Percentiles rank a stretch among this genome's conserved stretches.
Evolutionary conservation across 2,329 filamentous ascomycete genomes (phyloP).

Genomic region (Trichophyton verrucosum): DNA sequence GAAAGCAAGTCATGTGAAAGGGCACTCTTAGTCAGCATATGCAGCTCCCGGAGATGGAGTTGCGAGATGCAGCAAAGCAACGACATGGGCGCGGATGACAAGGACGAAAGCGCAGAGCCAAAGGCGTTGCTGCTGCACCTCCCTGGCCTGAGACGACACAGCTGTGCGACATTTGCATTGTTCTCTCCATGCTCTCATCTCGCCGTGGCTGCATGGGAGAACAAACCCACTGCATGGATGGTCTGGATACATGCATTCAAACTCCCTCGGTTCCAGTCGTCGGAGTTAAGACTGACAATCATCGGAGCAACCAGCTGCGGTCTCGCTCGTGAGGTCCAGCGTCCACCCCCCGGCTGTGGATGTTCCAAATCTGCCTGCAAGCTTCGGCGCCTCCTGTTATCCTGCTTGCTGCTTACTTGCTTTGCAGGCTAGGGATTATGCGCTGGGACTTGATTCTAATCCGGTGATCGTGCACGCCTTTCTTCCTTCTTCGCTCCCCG

Average conservation of each 20-base stretch:
- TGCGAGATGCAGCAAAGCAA: background rate
- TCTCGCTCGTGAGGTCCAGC: background rate
- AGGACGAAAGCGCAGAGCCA: background rate
- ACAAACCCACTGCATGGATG: background rate
- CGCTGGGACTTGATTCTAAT: background rate
- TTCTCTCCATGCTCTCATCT: background rate
- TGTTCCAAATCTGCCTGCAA: background rate
- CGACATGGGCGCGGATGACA: background rate
- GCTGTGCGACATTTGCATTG: background rate
- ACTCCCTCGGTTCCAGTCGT: background rate
- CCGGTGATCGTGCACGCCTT: constrained; percentile 3
- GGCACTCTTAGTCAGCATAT: background rate
- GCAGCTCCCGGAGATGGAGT: background rate
- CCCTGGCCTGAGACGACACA: background rate
- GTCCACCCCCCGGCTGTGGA: background rate
- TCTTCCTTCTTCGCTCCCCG: background rate
- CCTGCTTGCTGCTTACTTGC: background rate
- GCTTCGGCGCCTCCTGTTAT: background rate
- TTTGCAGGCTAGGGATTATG: background rate
- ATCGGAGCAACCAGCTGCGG: background rate
- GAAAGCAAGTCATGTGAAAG: background rate
- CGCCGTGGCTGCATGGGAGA: background rate
- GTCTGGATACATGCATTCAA: background rate
- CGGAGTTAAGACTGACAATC: background rate
- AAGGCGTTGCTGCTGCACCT: background rate